Conservation (phyloP, 2,329 filamentous ascomycete species). For the Aspergillus glaucus region DNA sequence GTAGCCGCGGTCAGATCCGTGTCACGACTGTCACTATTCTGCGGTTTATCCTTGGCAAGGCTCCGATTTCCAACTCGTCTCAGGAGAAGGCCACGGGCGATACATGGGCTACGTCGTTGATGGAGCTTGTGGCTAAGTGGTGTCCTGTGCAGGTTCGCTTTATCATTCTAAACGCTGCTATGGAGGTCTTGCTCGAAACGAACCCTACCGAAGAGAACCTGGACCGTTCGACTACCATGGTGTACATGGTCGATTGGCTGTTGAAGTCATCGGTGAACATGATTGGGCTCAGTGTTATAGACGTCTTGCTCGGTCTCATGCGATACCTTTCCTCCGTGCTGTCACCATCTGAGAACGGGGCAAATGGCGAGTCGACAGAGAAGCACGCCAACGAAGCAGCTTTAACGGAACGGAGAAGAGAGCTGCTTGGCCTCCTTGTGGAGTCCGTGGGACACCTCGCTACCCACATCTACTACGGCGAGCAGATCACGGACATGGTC, state of each 20-base stretch:
- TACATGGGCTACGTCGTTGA: slow-evolving; percentile 77
- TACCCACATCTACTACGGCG: slow-evolving; percentile 93
- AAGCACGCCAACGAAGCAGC: slow-evolving; percentile 8
- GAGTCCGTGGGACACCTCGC: slow-evolving; percentile 83
- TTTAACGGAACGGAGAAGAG: slow-evolving; percentile 50
- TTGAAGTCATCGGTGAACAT: slow-evolving; percentile 85
- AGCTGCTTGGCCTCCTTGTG: slow-evolving; percentile 66
- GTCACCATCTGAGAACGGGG: slow-evolving; percentile 45
- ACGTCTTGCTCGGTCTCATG: slow-evolving; percentile 78
- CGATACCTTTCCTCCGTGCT: slow-evolving; percentile 75
- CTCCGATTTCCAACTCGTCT: slow-evolving; percentile 46
- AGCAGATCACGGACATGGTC: slow-evolving; percentile 94
- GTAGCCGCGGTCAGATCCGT: slow-evolving; percentile 75
- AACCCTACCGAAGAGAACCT: slow-evolving; percentile 65
- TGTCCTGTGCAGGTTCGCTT: slow-evolving; percentile 92
- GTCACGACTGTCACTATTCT: slow-evolving; percentile 68
- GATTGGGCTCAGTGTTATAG: slow-evolving; percentile 94
- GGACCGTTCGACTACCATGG: slow-evolving; percentile 66
- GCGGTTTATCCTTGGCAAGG: slow-evolving; percentile 59
- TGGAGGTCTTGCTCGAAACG: slow-evolving; percentile 67
- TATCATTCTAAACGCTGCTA: slow-evolving; percentile 73
- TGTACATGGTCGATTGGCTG: slow-evolving; percentile 73
- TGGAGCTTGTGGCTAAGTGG: slow-evolving; percentile 75
- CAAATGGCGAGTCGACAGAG: slow-evolving; percentile 14
- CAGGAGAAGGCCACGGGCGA: slow-evolving; percentile 42